Evolutionary conservation across 805 yeast genomes (phyloP), one percentile per base, ranked within the genome.

Genomic region (Starmerella davenportii): DNA sequence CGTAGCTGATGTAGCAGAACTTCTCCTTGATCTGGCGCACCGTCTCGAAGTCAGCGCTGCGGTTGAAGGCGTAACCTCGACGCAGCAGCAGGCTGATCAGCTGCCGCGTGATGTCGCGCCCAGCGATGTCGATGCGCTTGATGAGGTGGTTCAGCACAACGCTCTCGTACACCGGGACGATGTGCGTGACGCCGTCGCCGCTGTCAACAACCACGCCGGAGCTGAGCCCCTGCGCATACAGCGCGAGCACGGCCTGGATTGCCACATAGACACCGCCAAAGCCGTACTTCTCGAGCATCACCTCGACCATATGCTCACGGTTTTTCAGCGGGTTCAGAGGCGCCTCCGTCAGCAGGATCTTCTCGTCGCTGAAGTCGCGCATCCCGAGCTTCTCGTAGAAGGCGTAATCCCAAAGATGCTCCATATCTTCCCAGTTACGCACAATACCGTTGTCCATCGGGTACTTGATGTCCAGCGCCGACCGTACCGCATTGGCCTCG

Each of bases 401-500:
- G 17, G 96, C 87, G 59, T 87, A 90, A 61, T 90, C 94, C 98
- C 98, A 90, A 43, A 90, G 66, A 52, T 85, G 85, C 53, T 82
- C 94, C 96, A 90, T 90, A 58, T 90, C 98, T 51, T 85, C 94
- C 98, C 98, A 90, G 59, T 85, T 82, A 55, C 76, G 78, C 57
- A 90, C 87, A 52, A 90, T 81, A 53, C 98, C 98, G 57, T 90
- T 90, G 61, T 90, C 98, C 96, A 90, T 85, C 11, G 98, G 98
- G 54, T 90, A 90, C n/a, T 85, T 75, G 41, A 90, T 73, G 61
- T 90, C 94, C 43, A 90, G 68, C 48, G 85, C 72, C 2, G 94
- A 76, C 52, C 98, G 73, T 27, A 80, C 93, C 21, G 79, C 79
- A 47, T 80, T 72, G 36, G 98, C 98, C 55, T 90, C 96, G 48